A percentile compares a stretch with the other conserved stretches of the same genome.
phyloP scores from a whole-genome alignment of 345 rosid species.

The Syzygium jambos region DNA sequence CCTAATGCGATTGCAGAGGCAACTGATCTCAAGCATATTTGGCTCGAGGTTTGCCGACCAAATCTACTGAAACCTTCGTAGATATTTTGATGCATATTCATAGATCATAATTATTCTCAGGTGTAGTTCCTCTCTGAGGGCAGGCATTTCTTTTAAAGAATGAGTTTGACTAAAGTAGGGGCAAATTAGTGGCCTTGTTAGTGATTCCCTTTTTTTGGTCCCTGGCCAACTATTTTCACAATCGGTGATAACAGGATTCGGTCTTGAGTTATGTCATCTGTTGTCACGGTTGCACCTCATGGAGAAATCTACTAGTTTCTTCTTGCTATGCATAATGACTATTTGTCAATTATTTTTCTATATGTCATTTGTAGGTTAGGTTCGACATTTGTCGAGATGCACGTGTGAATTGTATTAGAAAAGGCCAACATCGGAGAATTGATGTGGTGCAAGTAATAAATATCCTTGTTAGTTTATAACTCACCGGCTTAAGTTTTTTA shows the following conservation, averaged over 20 bases:
- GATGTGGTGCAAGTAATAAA: neutral
- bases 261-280: neutral
- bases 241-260: neutral
- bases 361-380: neutral
- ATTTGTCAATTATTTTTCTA: neutral
- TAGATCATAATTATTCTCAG: fast-evolving
- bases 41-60: neutral
- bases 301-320: neutral
- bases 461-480: too few relatives aligned
- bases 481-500: too few relatives aligned
- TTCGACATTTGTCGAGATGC: neutral
- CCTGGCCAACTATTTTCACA: neutral
- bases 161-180: neutral
- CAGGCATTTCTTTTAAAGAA: neutral
- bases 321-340: neutral
- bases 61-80: neutral
- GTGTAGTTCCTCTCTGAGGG: neutral
- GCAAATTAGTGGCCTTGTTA: too few relatives aligned
- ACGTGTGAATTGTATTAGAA: fast-evolving
- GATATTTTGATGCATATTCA: neutral
- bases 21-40: neutral
- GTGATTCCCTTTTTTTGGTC: neutral
- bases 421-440: too few relatives aligned
- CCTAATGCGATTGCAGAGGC: too few relatives aligned
- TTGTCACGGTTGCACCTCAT: neutral